These are phyloP conservation scores for Zygoascus sp. DNA, from an alignment of 1,139 yeast genomes.

Conservation along the genomic window DNA sequence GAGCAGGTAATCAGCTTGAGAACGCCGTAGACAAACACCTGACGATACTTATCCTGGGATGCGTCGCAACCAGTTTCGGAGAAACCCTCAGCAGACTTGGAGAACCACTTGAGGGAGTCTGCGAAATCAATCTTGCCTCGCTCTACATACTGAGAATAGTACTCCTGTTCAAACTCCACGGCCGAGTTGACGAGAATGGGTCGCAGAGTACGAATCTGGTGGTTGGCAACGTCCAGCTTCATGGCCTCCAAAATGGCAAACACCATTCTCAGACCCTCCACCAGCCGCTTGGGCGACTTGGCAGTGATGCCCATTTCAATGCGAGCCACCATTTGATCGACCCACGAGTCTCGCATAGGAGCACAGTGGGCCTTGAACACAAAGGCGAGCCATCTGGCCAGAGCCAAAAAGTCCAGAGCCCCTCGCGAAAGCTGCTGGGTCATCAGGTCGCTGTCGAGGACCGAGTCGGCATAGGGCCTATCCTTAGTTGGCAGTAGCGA, in stretches of 20 bases:
- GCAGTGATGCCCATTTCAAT: slow-evolving; percentile 59
- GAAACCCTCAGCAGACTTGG: slow-evolving; percentile 13
- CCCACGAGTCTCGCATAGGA: slow-evolving; percentile 93
- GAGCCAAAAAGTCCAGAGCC: slow-evolving; percentile 60
- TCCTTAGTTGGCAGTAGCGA: slow-evolving; percentile 77
- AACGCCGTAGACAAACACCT: slow-evolving; percentile 45
- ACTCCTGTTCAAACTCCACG: slow-evolving; percentile 86
- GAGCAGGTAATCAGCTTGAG: slow-evolving; percentile 69
- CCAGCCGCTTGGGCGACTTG: slow-evolving; percentile 52
- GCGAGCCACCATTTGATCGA: slow-evolving; percentile 71
- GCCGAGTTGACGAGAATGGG: slow-evolving; percentile 86
- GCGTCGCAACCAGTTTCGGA: slow-evolving; percentile 10
- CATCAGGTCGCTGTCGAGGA: slow-evolving; percentile 71
- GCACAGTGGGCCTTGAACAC: slow-evolving; percentile 85
- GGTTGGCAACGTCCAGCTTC: slow-evolving; percentile 94
- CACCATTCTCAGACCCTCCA: slow-evolving; percentile 72
- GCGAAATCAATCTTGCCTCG: slow-evolving; percentile 63
- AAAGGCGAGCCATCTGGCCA: slow-evolving; percentile 66
- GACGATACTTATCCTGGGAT: slow-evolving; percentile 24
- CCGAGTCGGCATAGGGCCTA: slow-evolving; percentile 61
- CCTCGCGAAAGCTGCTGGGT: slow-evolving; percentile 71
- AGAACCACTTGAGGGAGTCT: slow-evolving; percentile 66
- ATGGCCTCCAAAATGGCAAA: slow-evolving; percentile 90
- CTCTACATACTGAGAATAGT: slow-evolving; percentile 65
- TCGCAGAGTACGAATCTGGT: slow-evolving; percentile 79